Percentiles rank a stretch among this genome's conserved stretches.
These are phyloP conservation scores for Fusarium incarnatum DNA, from an alignment of 2,329 filamentous ascomycete species.

Conservation along the genomic window DNA sequence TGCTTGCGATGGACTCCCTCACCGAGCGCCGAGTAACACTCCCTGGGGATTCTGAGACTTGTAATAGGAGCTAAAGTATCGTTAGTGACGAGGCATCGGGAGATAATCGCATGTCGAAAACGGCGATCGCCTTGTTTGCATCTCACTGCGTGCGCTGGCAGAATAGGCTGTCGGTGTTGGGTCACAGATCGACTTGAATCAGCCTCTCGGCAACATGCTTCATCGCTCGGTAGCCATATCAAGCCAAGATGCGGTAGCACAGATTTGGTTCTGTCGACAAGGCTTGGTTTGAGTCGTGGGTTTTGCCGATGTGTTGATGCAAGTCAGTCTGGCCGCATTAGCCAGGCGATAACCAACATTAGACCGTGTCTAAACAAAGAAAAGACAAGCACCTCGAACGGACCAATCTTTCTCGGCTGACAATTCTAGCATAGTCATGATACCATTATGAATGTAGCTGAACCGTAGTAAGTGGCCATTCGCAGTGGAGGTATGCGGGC, in stretches of 20 bases:
- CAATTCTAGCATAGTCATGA: neutral
- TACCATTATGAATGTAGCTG: conserved; percentile 6
- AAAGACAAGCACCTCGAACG: neutral
- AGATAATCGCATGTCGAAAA: neutral
- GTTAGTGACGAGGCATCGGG: neutral
- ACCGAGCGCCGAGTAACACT: conserved; percentile 12
- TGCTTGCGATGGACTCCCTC: conserved; percentile 7
- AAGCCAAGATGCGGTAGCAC: conserved; percentile 18
- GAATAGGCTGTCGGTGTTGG: conserved; percentile 10
- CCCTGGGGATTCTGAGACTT: neutral
- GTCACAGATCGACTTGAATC: conserved; percentile 4
- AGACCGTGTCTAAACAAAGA: neutral
- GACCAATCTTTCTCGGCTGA: conserved; percentile 2
- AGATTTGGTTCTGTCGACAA: conserved; percentile 9
- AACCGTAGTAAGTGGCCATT: conserved; percentile 4
- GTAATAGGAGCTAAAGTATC: neutral
- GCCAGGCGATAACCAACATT: conserved; percentile 9
- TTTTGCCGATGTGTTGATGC: conserved; percentile 5
- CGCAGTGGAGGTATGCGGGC: conserved; percentile 10
- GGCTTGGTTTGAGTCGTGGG: neutral
- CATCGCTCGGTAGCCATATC: conserved; percentile 23
- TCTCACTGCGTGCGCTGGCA: conserved; percentile 10
- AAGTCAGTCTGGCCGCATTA: conserved; percentile 21
- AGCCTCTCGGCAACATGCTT: conserved; percentile 18
- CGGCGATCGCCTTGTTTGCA: conserved; percentile 14